Conservation (phyloP, 2,329 filamentous ascomycete genomes). For the Diplodia mutila region DNA sequence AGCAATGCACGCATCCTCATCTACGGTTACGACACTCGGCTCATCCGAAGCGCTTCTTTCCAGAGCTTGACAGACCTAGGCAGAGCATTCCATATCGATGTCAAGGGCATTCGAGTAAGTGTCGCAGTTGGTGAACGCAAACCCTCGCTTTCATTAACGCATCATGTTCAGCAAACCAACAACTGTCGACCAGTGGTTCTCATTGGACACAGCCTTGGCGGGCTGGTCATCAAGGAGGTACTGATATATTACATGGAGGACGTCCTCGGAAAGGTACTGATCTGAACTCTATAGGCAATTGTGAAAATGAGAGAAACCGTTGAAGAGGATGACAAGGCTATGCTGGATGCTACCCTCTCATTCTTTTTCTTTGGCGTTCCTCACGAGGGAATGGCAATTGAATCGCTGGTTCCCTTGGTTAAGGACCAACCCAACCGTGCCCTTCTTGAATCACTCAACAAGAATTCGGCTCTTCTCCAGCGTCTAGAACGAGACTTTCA, state of each 20-base stretch:
- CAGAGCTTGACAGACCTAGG: background rate
- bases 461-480: background rate
- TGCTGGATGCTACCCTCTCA: background rate
- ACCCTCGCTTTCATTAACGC: too few relatives aligned
- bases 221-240: constrained; percentile 18
- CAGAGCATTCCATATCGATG: background rate
- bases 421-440: constrained; percentile 1
- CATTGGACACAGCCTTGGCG: background rate
- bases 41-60: background rate
- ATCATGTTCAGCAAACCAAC: background rate
- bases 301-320: background rate
- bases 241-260: accelerated
- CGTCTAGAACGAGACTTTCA: background rate
- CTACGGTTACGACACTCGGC: constrained; percentile 34
- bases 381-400: background rate
- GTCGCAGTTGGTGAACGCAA: too few relatives aligned
- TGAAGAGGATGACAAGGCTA: background rate
- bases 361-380: constrained; percentile 7
- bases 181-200: background rate
- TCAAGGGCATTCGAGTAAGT: background rate
- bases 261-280: background rate
- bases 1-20: constrained; percentile 32
- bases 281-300: background rate
- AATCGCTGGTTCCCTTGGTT: background rate
- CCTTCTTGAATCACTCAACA: background rate